Evolutionary conservation across 78 protist genomes (phyloP).

Genomic region (Protostelium mycophagum): DNA sequence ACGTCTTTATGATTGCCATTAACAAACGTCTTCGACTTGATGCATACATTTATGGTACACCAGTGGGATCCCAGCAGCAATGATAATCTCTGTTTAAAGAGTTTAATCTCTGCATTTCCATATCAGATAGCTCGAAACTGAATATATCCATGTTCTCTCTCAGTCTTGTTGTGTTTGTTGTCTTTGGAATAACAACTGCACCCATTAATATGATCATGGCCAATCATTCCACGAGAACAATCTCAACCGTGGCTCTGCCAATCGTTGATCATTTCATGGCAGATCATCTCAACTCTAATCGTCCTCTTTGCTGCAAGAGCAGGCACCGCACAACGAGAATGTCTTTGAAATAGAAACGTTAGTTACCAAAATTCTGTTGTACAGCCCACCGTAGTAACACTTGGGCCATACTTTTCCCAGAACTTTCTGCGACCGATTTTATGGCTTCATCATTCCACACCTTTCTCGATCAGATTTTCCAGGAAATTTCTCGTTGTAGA

Average conservation of each 20-base stretch:
- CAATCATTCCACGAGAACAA: too few species aligned
- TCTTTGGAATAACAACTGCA: not conserved
- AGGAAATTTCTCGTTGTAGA: too few species aligned
- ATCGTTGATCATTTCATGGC: too few species aligned
- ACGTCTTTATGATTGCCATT: too few species aligned
- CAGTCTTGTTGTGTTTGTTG: not conserved
- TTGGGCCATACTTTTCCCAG: not conserved
- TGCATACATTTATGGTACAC: not conserved
- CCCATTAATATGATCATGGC: too few species aligned
- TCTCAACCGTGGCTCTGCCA: too few species aligned
- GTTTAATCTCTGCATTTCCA: not conserved
- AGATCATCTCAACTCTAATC: too few species aligned
- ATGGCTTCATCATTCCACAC: not conserved
- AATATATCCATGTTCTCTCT: not conserved
- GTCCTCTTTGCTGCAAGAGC: too few species aligned
- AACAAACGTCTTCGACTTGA: too few species aligned
- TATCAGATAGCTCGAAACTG: not conserved
- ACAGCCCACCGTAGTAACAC: not conserved
- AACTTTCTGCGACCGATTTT: not conserved
- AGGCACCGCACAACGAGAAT: too few species aligned
- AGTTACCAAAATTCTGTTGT: not conserved
- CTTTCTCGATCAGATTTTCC: not conserved
- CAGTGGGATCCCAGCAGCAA: constrained; percentile 1
- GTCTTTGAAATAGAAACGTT: too few species aligned
- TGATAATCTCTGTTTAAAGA: not conserved